Conservation (phyloP, 2,329 filamentous ascomycete genomes). For the Hymenoscyphus albidus region DNA sequence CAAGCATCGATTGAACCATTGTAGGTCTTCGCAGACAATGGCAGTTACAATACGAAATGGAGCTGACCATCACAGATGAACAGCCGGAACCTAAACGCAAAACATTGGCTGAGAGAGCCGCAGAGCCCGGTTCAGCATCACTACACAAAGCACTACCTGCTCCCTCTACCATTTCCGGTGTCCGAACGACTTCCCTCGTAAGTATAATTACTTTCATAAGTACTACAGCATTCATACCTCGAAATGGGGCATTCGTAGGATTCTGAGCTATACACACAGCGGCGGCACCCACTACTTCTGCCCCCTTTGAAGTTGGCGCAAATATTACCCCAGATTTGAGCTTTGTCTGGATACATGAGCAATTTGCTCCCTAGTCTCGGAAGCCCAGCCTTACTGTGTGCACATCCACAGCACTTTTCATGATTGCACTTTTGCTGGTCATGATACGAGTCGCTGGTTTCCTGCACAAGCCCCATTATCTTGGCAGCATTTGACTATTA, state of each 20-base stretch:
- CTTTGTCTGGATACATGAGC: not conserved
- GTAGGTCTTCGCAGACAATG: conserved; percentile 37
- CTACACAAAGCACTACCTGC: conserved; percentile 23
- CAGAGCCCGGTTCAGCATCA: conserved; percentile 40
- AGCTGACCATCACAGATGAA: conserved; percentile 39
- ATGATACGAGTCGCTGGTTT: not conserved
- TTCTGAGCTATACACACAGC: not conserved
- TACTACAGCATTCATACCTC: not conserved
- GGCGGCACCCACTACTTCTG: not conserved
- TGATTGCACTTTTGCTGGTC: not conserved
- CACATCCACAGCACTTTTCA: not conserved
- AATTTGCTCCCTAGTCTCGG: not conserved
- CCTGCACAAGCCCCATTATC: not conserved
- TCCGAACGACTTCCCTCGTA: conserved; percentile 1
- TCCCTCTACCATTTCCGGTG: not conserved
- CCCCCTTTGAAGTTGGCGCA: not conserved
- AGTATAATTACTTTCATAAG: not conserved
- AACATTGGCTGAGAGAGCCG: conserved; percentile 52
- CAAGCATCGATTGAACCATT: conserved; percentile 45
- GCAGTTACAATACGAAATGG: not conserved
- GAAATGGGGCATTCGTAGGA: not conserved
- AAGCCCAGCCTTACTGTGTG: not conserved
- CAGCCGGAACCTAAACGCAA: conserved; percentile 59
- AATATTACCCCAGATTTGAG: not conserved
- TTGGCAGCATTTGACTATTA: not conserved